Evolutionary conservation across 2,329 filamentous ascomycete genomes (phyloP).

Genomic region (Calcarisporium arbuscula): DNA sequence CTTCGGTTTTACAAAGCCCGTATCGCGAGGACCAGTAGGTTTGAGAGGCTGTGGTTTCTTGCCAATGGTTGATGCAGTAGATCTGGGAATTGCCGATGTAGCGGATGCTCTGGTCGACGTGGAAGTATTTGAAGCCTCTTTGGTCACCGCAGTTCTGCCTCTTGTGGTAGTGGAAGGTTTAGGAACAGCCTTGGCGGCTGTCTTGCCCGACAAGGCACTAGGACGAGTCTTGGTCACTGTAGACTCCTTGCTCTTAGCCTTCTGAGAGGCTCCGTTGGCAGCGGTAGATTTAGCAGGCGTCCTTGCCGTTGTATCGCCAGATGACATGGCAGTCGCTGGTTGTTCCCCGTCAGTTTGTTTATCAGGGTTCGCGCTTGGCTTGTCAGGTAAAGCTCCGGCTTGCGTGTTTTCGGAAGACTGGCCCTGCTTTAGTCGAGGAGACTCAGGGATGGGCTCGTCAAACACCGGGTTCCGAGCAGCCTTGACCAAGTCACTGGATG

Average conservation of each 20-base stretch:
- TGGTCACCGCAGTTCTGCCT: too few species aligned
- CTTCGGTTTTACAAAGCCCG: conserved; percentile 51
- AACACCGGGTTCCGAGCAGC: conserved; percentile 18
- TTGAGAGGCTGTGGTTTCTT: conserved; percentile 41
- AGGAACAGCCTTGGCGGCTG: too few species aligned
- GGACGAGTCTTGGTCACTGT: too few species aligned
- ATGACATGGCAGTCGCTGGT: not conserved
- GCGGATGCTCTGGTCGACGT: too few species aligned
- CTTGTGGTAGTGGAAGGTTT: too few species aligned
- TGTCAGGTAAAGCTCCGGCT: conserved; percentile 21
- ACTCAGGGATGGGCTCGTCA: conserved; percentile 36
- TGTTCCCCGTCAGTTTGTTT: conserved; percentile 30
- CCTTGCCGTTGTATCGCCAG: conserved; percentile 19
- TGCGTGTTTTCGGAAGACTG: conserved; percentile 16
- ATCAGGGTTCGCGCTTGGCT: conserved; percentile 32
- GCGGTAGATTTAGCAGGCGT: conserved; percentile 17
- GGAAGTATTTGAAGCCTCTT: too few species aligned
- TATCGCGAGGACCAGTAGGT: conserved; percentile 27
- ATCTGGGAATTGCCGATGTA: conserved; percentile 19
- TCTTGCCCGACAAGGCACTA: too few species aligned
- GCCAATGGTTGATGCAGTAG: conserved; percentile 23
- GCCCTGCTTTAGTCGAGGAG: too few species aligned
- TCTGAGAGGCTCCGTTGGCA: too few species aligned
- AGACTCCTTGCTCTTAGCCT: too few species aligned
- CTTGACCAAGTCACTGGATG: conserved; percentile 4